A percentile compares a stretch with the other conserved stretches of the same genome.
These are phyloP conservation scores for Stephania japonica DNA, from an alignment of 164 flowering plant species.

Conservation along the genomic window DNA sequence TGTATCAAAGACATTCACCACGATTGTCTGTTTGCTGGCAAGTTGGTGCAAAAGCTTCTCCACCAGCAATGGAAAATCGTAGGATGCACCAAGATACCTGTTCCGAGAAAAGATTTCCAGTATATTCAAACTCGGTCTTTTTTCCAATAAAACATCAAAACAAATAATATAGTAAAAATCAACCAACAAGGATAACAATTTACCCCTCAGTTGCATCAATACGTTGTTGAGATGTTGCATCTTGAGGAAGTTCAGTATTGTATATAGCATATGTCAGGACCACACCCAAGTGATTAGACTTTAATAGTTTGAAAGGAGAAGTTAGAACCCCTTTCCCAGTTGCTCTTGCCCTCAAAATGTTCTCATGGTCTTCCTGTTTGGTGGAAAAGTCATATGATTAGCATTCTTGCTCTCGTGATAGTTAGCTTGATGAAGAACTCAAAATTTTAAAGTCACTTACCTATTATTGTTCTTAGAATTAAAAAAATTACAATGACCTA, in stretches of 20 bases:
- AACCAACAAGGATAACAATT: background rate
- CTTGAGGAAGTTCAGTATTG: constrained; percentile 47
- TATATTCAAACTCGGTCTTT: background rate
- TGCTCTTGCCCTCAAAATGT: constrained; percentile 88
- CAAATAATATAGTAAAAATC: constrained; percentile 1
- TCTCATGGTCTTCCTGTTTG: constrained; percentile 87
- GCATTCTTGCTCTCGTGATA: constrained; percentile 2
- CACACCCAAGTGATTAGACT: constrained; percentile 88
- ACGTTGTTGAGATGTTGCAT: constrained; percentile 73
- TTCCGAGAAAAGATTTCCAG: background rate
- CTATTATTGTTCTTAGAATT: background rate
- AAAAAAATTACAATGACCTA: background rate
- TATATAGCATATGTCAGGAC: constrained; percentile 95
- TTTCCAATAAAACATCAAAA: background rate
- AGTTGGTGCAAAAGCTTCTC: constrained; percentile 94
- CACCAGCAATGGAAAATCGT: constrained; percentile 85
- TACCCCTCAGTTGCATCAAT: constrained; percentile 82
- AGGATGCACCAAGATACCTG: constrained; percentile 94
- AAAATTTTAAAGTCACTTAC: background rate
- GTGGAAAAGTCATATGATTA: background rate
- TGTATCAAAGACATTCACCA: constrained; percentile 87
- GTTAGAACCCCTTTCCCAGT: constrained; percentile 93
- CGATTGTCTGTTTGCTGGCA: constrained; percentile 88
- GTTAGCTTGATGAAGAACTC: background rate
- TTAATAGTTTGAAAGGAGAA: constrained; percentile 84